phyloP scores from a whole-genome alignment of 257 asterid genomes.

The Ligustrum vulgare region DNA sequence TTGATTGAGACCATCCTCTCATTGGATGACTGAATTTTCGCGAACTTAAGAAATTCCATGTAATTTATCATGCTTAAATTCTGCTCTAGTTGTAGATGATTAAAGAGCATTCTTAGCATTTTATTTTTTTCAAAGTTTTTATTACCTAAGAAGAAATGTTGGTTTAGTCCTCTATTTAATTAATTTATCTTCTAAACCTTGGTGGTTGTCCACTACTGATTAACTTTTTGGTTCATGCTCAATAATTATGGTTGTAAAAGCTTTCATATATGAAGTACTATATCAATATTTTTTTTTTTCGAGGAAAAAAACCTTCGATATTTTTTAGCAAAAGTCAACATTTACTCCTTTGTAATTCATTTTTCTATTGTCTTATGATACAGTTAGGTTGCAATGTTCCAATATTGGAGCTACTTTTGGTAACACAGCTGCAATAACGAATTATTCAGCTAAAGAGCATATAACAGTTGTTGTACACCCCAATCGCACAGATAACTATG shows the following conservation, averaged over 20 bases:
- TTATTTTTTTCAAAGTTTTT: no score
- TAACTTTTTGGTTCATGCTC: not conserved
- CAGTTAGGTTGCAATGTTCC: constrained; percentile 28
- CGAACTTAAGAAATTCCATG: no score
- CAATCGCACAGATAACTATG: constrained; percentile 28
- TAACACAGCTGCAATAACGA: constrained; percentile 39
- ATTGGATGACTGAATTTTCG: no score
- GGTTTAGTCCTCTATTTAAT: not conserved
- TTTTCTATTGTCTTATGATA: constrained; percentile 25
- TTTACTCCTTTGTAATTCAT: constrained; percentile 32
- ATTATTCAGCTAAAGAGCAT: constrained; percentile 36
- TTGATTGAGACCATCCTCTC: no score
- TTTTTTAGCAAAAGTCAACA: not conserved
- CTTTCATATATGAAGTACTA: not conserved
- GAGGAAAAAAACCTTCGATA: no score
- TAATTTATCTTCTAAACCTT: not conserved
- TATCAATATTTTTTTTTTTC: not conserved
- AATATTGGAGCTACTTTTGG: constrained; percentile 37
- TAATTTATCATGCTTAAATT: no score
- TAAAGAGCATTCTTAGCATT: no score
- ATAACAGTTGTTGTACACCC: constrained; percentile 24
- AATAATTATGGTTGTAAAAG: not conserved
- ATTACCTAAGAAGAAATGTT: no score
- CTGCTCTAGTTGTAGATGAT: no score
- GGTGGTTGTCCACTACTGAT: not conserved